Base-by-base conservation (phyloP, 257 asterid species). In the Apocynum venetum region DNA sequence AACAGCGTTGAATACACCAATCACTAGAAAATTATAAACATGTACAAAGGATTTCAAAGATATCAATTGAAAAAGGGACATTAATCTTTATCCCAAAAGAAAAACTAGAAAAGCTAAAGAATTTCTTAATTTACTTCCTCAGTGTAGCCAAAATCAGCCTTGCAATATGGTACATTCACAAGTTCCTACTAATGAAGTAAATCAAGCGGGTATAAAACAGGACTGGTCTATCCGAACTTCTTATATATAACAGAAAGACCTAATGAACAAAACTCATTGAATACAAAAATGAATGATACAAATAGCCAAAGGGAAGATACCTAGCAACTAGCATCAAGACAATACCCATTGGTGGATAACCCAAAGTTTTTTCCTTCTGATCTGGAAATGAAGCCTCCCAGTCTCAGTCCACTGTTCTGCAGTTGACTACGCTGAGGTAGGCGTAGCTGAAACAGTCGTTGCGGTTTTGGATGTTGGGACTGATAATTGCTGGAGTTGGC, bases 381-480 rank as follows among this genome's bases (percentile, higher is more conserved):
- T 25, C 11, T 4, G 31, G 25, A 49, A 65, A 49, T 78, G 57
- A 25, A 52, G 65, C 56, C n/a, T 55, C 25, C 57, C 64, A 20
- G 25, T 43, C 53, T 48, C 64, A 20, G 25, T 43, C 53, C n/a
- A 48, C 35, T 81, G 78, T 49, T 17, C 49, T 20, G 52, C 1
- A 8, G 8, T 25, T 71, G 64, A 67, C 84, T 82, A 87, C 46
- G 89, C 86, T 0, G 87, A 88, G 75, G 90, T 75, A 48, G 90
- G 88, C 31, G 88, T 81, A 49, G 88, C 81, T 59, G 87, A 84
- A 76, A 85, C 48, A 17, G 83, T 76, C 9, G 90, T 63, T 3
- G 90, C 17, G 46, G 81, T 46, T 35, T 89, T 83, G 36, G 90
- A 82, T 68, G 86, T 65, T 36, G 85, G 80, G 73, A 73, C 85